Evolutionary conservation across 2,329 filamentous ascomycete species (phyloP).

Genomic region (Colletotrichum cordylinicola): DNA sequence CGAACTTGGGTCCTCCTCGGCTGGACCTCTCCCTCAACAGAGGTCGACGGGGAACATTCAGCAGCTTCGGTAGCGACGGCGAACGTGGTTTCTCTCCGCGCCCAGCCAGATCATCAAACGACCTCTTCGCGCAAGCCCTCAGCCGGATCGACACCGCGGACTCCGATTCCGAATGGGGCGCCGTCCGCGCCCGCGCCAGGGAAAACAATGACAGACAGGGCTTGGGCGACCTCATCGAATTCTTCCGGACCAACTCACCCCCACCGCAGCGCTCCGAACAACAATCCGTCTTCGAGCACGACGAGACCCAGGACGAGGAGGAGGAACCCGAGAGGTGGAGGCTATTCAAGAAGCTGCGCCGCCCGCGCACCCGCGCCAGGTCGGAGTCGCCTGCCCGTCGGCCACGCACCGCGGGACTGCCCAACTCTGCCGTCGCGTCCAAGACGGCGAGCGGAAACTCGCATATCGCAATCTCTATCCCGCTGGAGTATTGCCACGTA

Average conservation of each 20-base stretch:
- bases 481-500: conserved; percentile 53
- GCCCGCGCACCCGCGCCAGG: conserved; percentile 24
- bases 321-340: conserved; percentile 43
- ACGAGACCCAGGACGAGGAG: conserved; percentile 26
- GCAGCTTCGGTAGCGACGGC: conserved; percentile 11
- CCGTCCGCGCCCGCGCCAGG: conserved; percentile 19
- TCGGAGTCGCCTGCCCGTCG: conserved; percentile 27
- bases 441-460: conserved; percentile 58
- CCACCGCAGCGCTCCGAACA: conserved; percentile 7
- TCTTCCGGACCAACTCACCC: conserved; percentile 13
- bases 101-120: conserved; percentile 19
- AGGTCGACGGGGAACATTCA: conserved; percentile 17
- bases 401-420: conserved; percentile 39
- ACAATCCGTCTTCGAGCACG: conserved; percentile 28
- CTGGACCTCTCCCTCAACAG: conserved; percentile 12
- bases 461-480: conserved; percentile 68
- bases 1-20: conserved; percentile 13
- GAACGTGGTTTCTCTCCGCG: conserved; percentile 11
- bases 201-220: conserved; percentile 18
- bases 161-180: conserved; percentile 13
- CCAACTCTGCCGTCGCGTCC: conserved; percentile 61
- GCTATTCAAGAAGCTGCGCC: conserved; percentile 41
- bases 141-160: background rate
- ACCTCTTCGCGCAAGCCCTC: conserved; percentile 15
- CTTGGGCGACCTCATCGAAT: conserved; percentile 22